phyloP scores from a whole-genome alignment of 2,329 filamentous ascomycete species.

The Metarhizium guizhouense region DNA sequence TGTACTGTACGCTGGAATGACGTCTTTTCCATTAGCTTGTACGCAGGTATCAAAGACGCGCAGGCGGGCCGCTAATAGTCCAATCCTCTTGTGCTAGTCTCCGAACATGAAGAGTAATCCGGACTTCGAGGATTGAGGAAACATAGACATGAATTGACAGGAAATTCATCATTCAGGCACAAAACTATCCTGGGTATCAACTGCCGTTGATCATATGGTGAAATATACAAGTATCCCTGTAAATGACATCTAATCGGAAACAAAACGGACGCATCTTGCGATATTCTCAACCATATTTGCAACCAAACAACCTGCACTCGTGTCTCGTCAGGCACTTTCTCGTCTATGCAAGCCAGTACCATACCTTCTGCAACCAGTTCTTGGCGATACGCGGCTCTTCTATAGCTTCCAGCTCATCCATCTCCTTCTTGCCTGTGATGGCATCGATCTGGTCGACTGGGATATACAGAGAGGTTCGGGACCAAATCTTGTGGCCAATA shows the following conservation, averaged over 20 bases:
- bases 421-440: constrained; percentile 50
- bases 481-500: constrained; percentile 47
- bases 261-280: neutral
- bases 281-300: neutral
- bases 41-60: too few relatives aligned
- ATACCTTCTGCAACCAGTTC: constrained; percentile 42
- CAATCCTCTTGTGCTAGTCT: too few relatives aligned
- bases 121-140: neutral
- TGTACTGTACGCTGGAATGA: too few relatives aligned
- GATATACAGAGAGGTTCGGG: constrained; percentile 33
- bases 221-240: neutral
- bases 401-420: constrained; percentile 46
- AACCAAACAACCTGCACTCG: neutral
- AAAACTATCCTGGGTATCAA: constrained; percentile 4
- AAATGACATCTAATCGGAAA: neutral
- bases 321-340: neutral
- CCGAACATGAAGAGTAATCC: neutral
- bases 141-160: neutral
- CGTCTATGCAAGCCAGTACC: constrained; percentile 46
- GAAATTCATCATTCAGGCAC: neutral
- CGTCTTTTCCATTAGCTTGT: too few relatives aligned
- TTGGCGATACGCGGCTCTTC: constrained; percentile 38
- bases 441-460: constrained; percentile 44
- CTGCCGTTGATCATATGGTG: neutral
- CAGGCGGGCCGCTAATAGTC: too few relatives aligned